Percentiles rank a stretch among this genome's conserved stretches.
Conservation (phyloP, 495 filamentous ascomycete genomes). For the Trichoderma parareesei region DNA sequence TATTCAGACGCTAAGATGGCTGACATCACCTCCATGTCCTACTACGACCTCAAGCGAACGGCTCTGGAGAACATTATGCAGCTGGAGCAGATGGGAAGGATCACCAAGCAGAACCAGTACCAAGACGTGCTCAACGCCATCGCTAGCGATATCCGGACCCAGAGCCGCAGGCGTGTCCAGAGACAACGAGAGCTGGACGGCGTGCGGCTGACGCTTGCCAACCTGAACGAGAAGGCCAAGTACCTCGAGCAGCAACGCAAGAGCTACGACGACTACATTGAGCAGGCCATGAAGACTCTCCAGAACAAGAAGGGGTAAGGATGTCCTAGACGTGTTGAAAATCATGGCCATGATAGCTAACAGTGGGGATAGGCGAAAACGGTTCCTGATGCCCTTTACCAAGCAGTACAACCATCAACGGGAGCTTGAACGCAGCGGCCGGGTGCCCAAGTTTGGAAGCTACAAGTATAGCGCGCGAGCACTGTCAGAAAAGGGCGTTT, state of each 20-base stretch:
- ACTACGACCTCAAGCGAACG: constrained; percentile 84
- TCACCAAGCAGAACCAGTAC: constrained; percentile 87
- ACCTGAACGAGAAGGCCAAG: constrained; percentile 82
- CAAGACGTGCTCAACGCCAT: constrained; percentile 96
- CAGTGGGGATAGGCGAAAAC: constrained; percentile 54
- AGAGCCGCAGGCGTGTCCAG: constrained; percentile 86
- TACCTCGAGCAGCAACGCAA: constrained; percentile 93
- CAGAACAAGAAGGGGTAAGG: constrained; percentile 85
- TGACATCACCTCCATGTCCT: constrained; percentile 84
- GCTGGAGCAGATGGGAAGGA: constrained; percentile 74
- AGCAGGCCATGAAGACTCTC: constrained; percentile 97
- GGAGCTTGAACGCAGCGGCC: constrained; percentile 82
- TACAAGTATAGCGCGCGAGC: constrained; percentile 92
- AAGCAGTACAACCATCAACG: constrained; percentile 98
- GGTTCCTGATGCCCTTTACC: constrained; percentile 92
- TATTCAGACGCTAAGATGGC: constrained; percentile 87
- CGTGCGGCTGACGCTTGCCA: constrained; percentile 71
- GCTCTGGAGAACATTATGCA: constrained; percentile 90
- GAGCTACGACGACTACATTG: constrained; percentile 97
- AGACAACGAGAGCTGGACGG: constrained; percentile 84
- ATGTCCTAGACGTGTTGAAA: neutral
- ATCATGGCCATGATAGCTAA: neutral
- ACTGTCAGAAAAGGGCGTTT: constrained; percentile 85
- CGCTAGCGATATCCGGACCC: constrained; percentile 91
- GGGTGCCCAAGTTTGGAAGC: constrained; percentile 91